Conservation (phyloP, 495 filamentous ascomycete species). For the Aspergillus cristatus region DNA sequence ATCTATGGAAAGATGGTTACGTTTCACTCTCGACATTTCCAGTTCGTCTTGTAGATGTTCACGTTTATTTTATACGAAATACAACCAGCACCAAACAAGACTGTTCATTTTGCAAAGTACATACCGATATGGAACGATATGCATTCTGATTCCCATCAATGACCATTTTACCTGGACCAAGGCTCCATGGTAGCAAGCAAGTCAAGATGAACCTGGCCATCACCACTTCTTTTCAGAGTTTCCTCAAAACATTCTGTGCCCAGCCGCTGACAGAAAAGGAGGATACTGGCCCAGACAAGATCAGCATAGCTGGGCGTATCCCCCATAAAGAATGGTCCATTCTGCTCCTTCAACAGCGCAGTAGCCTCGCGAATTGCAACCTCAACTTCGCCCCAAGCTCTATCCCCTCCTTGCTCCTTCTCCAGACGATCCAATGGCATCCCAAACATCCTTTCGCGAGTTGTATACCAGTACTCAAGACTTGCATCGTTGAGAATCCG, state of each 20-base stretch:
- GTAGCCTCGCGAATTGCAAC: slow-evolving; percentile 30
- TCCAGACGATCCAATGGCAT: slow-evolving; percentile 36
- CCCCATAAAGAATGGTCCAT: slow-evolving; percentile 40
- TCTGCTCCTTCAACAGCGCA: slow-evolving; percentile 39
- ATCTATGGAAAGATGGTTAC: too few relatives aligned
- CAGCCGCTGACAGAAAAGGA: slow-evolving; percentile 21
- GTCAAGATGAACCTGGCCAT: slow-evolving; percentile 19
- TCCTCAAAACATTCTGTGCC: slow-evolving; percentile 24
- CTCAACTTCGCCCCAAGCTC: slow-evolving; percentile 26
- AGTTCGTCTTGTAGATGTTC: too few relatives aligned
- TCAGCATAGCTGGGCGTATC: slow-evolving; percentile 25
- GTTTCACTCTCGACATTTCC: too few relatives aligned
- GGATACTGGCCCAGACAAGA: slow-evolving; percentile 25
- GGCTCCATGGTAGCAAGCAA: slow-evolving; percentile 29
- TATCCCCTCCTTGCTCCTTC: slow-evolving; percentile 27
- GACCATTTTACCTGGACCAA: too few relatives aligned
- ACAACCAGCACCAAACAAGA: too few relatives aligned
- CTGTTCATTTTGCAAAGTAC: too few relatives aligned
- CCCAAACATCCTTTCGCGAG: slow-evolving; percentile 27
- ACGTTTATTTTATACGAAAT: too few relatives aligned
- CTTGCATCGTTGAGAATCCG: slow-evolving; percentile 30
- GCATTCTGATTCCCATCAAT: too few relatives aligned
- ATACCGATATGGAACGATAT: too few relatives aligned
- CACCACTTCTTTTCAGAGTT: slow-evolving; percentile 23
- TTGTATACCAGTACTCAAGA: slow-evolving; percentile 34